Percentiles rank a stretch among this genome's conserved stretches.
Evolutionary conservation across 2,329 filamentous ascomycete genomes (phyloP).

Genomic region (Graphiopsis chlorocephala): DNA sequence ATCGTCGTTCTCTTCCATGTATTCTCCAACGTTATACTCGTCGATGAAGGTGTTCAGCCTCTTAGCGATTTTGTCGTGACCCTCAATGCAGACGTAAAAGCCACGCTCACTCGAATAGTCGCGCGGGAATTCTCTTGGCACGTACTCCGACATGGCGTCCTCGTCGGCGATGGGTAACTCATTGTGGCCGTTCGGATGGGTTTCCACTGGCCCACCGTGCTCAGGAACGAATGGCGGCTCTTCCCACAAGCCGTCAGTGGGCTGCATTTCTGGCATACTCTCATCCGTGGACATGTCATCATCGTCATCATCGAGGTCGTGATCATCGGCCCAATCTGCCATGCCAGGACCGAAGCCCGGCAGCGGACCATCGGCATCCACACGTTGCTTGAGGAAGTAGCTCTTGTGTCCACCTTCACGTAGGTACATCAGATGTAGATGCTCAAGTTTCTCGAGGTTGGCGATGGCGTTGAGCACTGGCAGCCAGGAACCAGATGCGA

Average conservation of each 20-base stretch:
- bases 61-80: constrained; percentile 18
- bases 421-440: constrained; percentile 30
- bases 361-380: constrained; percentile 7
- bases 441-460: constrained; percentile 23
- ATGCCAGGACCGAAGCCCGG: not conserved
- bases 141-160: constrained; percentile 2
- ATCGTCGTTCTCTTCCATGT: not conserved
- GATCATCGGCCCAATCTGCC: not conserved
- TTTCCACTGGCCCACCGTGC: not conserved
- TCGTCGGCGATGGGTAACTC: not conserved
- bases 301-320: constrained; percentile 1
- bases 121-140: not conserved
- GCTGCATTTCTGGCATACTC: constrained; percentile 18
- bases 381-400: constrained; percentile 27
- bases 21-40: constrained; percentile 26
- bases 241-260: constrained; percentile 3
- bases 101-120: constrained; percentile 18
- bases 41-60: constrained; percentile 24
- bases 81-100: constrained; percentile 25
- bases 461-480: constrained; percentile 25
- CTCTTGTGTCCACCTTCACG: constrained; percentile 23
- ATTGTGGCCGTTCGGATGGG: not conserved
- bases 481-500: constrained; percentile 26
- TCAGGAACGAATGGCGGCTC: not conserved
- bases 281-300: constrained; percentile 2